Evolutionary conservation across 2,329 filamentous ascomycete genomes (phyloP), one percentile per base, ranked within the genome.

Genomic region (Phaeosphaeriaceae sp.): DNA sequence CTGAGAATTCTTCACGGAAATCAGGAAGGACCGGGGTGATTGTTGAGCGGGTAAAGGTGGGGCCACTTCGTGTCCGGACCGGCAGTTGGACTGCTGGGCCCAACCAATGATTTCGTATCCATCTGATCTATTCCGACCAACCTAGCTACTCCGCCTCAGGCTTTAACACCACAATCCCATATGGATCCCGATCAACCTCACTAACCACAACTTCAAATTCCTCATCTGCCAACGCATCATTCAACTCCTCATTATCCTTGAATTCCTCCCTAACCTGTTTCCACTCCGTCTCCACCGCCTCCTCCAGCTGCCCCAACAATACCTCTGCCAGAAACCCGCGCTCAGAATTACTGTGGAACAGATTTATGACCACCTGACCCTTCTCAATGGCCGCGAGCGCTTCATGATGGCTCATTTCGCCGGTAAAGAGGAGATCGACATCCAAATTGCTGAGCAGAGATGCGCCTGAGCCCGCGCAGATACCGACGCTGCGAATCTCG

Each of bases 341-440:
- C 81, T 99, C 95, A 0, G 91, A 95, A 77, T 98, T 98, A 68
- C 91, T 94, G 76, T 99, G 95, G 70, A 97, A 96, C 48, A 96
- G 84, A 42, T 89, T 90, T 51, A 98, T 86, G 0, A 98, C 91
- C 54, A 88, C 90, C 62, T 89, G 89, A 1, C 93, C 93, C 57
- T 89, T 86, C 81, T 97, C 93, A 25, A 91, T 92, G 1, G 93
- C 92, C 41, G 91, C 87, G 57, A 99, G 84, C 2, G 94, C 93
- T 63, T 95, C 92, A 75, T 99, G 95, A 75, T 99, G 95, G 70
- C 88, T 91, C 83, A 98, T 86, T 80, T 99, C 95, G 1, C 95
- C 95, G 0, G 92, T 98, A 67, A 99, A 91, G 3, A 96, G 79
- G 41, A 98, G 77, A 71, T 97, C 92, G 0, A 93, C 92, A 44